Percentiles rank a stretch among this genome's conserved stretches.
phyloP scores from a whole-genome alignment of 495 filamentous ascomycete genomes.

The Copromyces sp. region DNA sequence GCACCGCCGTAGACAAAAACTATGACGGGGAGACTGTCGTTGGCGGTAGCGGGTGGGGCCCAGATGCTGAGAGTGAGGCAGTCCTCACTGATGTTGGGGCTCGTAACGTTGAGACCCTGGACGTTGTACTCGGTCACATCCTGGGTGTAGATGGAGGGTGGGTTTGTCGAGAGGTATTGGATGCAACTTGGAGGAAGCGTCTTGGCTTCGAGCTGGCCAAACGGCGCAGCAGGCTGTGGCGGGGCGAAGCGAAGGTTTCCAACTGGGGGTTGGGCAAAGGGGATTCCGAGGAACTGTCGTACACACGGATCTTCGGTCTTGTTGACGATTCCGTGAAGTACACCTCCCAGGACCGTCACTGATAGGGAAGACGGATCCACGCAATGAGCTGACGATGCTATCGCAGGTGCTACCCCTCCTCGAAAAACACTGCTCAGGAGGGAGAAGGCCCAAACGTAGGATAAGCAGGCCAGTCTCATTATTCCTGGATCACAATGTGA shows the following conservation, averaged over 20 bases:
- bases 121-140: conserved; percentile 17
- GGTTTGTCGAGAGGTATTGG: conserved; percentile 10
- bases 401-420: background rate
- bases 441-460: background rate
- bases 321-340: conserved; percentile 10
- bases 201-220: conserved; percentile 7
- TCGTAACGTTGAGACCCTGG: conserved; percentile 10
- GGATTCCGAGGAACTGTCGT: conserved; percentile 43
- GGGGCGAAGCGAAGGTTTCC: conserved; percentile 37
- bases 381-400: background rate
- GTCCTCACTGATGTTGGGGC: conserved; percentile 33
- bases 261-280: conserved; percentile 43
- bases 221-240: conserved; percentile 9
- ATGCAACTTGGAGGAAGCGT: conserved; percentile 12
- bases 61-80: conserved; percentile 50
- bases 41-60: conserved; percentile 11
- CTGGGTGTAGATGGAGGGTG: conserved; percentile 11
- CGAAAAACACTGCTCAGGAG: background rate
- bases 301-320: conserved; percentile 4
- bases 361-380: background rate
- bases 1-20: conserved; percentile 26
- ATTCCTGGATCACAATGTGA: background rate
- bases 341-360: conserved; percentile 1
- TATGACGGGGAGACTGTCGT: conserved; percentile 21
- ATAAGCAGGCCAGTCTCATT: background rate